These are phyloP conservation scores for Juglanconis sp. DNA, from an alignment of 2,329 filamentous ascomycete genomes.

Conservation along the genomic window DNA sequence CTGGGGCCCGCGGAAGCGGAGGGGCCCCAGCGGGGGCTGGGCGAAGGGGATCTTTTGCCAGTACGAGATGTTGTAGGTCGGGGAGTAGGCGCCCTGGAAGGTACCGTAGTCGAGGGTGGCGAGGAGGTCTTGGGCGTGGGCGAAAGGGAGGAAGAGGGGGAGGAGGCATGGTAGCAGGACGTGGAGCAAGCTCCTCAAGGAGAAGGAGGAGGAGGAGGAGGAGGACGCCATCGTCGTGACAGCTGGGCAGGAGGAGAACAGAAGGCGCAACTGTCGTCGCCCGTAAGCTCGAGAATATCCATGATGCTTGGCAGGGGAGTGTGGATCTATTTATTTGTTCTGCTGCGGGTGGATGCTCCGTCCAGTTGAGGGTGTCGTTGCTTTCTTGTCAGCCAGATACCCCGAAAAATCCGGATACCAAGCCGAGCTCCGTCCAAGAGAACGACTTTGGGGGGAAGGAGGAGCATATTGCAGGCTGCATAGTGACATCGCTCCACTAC, in stretches of 20 bases:
- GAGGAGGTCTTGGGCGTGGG: constrained; percentile 28
- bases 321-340: neutral
- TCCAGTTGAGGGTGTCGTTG: neutral
- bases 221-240: constrained; percentile 1
- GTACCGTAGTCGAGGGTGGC: constrained; percentile 45
- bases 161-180: neutral
- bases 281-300: neutral
- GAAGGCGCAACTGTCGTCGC: neutral
- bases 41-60: constrained; percentile 61
- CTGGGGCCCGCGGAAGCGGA: constrained; percentile 60
- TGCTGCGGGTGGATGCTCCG: neutral
- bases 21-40: constrained; percentile 53
- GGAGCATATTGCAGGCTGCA: neutral
- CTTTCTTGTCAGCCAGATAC: constrained; percentile 3
- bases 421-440: neutral
- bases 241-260: neutral
- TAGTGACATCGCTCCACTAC: constrained; percentile 1
- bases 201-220: neutral
- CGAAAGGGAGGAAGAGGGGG: neutral
- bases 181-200: no score
- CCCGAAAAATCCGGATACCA: constrained; percentile 7
- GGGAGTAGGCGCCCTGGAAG: constrained; percentile 50
- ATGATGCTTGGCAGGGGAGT: neutral
- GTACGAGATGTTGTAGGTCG: constrained; percentile 54
- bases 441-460: neutral